Evolutionary conservation across 176 grass and related monocot genomes (phyloP), one percentile per base, ranked within the genome.

Genomic region (Hsuehochloa calcarea): DNA sequence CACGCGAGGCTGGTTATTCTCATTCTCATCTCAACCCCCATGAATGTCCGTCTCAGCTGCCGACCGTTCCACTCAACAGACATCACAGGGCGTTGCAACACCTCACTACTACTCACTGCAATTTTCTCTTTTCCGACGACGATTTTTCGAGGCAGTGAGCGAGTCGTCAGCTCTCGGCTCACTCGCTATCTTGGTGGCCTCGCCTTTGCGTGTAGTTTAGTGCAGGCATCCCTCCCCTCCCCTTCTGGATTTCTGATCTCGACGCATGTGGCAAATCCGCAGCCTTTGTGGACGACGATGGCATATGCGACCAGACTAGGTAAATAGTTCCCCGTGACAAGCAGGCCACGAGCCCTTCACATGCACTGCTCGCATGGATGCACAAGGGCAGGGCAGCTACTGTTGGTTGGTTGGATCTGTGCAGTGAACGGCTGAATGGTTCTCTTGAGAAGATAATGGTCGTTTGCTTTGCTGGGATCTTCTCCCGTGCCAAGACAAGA

Each of bases 131-230:
- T 51, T 16, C 49, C 5, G 47, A 51, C 49, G 47, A 50, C 47
- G 5, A 51, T 51, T 50, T 14, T 5, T 34, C n/a, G 1, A 34
- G 31, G 2, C 0, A 50, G 47, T 1, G 14, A 5, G 47, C 11
- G 47, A 14, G 47, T 5, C 13, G 47, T 5, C 13, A 14, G 14
- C 47, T 14, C 47, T 50, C 14, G 14, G 47, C 47, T 4, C 4
- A 29, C 69, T 71, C 40, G 1, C 77, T 20, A 60, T 65, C 35
- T 39, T 39, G 26, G 3, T 34, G 31, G 31, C 4, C 10, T 4
- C 27, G 4, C 1, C 62, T 65, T 34, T 91, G 90, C 90, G 74
- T 85, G 82, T 40, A 68, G 29, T 31, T n/a, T 73, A 73, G 84
- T 81, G 50, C 72, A 77, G 61, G 62, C 77, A 85, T 82, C 70